Percentiles rank a stretch among this genome's conserved stretches.
Conservation (phyloP, 495 filamentous ascomycete genomes). For the Aspergillus nanangensis region DNA sequence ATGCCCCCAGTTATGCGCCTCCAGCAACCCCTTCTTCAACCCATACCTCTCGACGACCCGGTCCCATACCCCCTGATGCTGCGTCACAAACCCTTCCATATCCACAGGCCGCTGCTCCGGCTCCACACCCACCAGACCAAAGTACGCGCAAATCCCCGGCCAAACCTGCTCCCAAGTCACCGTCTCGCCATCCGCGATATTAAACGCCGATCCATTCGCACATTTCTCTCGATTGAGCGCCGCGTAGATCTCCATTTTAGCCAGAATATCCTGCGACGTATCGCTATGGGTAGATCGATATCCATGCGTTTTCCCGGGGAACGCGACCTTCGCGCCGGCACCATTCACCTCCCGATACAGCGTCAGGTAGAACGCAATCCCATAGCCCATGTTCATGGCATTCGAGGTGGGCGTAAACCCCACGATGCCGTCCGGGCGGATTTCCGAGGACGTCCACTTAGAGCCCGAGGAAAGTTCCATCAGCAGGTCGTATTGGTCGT, state of each 20-base stretch:
- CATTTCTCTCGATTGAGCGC: constrained; percentile 16
- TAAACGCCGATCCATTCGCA: constrained; percentile 22
- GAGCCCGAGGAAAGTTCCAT: constrained; percentile 21
- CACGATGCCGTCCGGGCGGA: constrained; percentile 39
- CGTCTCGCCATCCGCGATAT: constrained; percentile 26
- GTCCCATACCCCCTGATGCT: constrained; percentile 4
- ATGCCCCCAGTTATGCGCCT: constrained; percentile 11
- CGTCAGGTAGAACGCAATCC: constrained; percentile 31
- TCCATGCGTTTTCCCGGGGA: constrained; percentile 23
- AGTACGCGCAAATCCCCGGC: constrained; percentile 30
- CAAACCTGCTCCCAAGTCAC: constrained; percentile 30
- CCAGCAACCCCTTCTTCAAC: constrained; percentile 12
- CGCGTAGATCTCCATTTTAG: constrained; percentile 31
- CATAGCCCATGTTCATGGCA: constrained; percentile 36
- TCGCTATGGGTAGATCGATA: constrained; percentile 25
- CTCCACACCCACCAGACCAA: constrained; percentile 29
- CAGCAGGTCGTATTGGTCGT: constrained; percentile 37
- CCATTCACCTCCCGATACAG: constrained; percentile 25
- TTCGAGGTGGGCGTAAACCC: constrained; percentile 39
- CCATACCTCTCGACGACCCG: constrained; percentile 7
- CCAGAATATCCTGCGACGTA: constrained; percentile 33
- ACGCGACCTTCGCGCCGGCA: constrained; percentile 18
- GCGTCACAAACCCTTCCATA: constrained; percentile 4
- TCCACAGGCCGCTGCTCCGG: neutral
- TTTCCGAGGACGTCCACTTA: constrained; percentile 35